Evolutionary conservation across 225 moss, liverwort and hornwort species (phyloP).

Genomic region (Sphagnum contortum): DNA sequence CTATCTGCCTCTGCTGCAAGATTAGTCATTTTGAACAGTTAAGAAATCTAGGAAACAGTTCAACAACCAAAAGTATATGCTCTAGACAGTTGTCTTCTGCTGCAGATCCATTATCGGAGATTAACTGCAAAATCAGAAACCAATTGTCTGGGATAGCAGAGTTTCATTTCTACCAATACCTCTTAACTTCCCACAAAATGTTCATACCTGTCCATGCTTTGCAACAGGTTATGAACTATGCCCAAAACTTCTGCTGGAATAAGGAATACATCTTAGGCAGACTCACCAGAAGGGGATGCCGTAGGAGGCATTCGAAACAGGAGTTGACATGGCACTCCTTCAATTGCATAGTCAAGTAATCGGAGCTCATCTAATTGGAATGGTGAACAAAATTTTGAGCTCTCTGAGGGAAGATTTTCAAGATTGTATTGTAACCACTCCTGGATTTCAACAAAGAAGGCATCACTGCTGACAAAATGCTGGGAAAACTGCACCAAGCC

Average conservation of each 20-base stretch:
- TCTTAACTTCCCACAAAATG: too few species aligned
- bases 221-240: too few species aligned
- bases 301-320: conserved; percentile 76
- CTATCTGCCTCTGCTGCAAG: conserved; percentile 50
- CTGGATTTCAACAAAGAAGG: conserved; percentile 61
- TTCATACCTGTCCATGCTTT: too few species aligned
- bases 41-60: conserved; percentile 1
- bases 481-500: conserved; percentile 71
- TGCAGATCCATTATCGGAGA: background rate
- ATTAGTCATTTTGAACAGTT: too few species aligned
- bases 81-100: background rate
- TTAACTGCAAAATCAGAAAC: too few species aligned
- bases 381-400: conserved; percentile 49
- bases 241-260: too few species aligned
- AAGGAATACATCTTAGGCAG: too few species aligned
- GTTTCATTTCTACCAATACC: too few species aligned
- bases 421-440: conserved; percentile 82
- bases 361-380: conserved; percentile 83
- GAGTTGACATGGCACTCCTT: conserved; percentile 91
- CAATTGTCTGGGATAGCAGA: too few species aligned
- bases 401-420: conserved; percentile 43
- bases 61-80: background rate
- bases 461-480: conserved; percentile 59
- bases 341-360: conserved; percentile 83
- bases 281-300: conserved; percentile 33